Conservation (phyloP, 2,329 filamentous ascomycete species). For the Bimuria novae-zelandiae region DNA sequence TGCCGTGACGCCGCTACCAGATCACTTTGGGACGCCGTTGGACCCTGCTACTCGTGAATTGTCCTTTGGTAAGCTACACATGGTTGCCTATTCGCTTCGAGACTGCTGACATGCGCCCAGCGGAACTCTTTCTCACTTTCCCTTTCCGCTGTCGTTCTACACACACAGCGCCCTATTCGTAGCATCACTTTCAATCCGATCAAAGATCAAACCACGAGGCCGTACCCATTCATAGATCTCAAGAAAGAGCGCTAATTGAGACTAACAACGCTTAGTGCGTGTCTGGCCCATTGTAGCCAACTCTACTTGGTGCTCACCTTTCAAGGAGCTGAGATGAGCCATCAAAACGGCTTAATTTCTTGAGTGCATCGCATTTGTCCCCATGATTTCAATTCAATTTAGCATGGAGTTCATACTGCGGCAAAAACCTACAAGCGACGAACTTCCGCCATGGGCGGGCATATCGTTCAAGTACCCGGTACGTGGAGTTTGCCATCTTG, state of each 20-base stretch:
- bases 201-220: background rate
- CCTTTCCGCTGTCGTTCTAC: background rate
- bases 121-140: slow-evolving; percentile 7
- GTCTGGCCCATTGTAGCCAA: background rate
- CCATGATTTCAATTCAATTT: background rate
- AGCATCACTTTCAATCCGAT: background rate
- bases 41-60: background rate
- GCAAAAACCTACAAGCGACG: slow-evolving; percentile 23
- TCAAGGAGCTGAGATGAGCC: background rate
- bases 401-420: slow-evolving; percentile 24
- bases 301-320: background rate
- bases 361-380: background rate
- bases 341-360: background rate
- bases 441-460: slow-evolving; percentile 31
- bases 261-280: background rate
- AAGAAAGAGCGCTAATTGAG: background rate
- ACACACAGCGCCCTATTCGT: background rate
- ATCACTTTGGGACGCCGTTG: slow-evolving; percentile 16
- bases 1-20: background rate
- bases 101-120: background rate
- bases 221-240: background rate
- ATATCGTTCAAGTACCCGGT: slow-evolving; percentile 24
- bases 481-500: background rate
- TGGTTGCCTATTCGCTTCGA: slow-evolving; percentile 8
- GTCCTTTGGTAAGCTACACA: background rate